Evolutionary conservation across 305 asterid genomes (phyloP).

Genomic region (Fraxinus dipetala): DNA sequence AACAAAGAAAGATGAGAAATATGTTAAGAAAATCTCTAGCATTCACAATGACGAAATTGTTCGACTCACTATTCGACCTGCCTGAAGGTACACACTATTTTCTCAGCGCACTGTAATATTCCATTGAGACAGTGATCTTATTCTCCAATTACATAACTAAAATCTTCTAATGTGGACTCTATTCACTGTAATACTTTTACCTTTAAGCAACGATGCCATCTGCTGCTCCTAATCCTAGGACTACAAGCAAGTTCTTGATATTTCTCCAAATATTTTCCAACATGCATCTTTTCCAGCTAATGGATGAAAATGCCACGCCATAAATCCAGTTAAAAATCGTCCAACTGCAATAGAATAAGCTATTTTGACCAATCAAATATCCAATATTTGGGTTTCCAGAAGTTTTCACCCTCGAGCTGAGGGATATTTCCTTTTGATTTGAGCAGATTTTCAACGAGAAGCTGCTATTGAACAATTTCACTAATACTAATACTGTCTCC

Average conservation of each 20-base stretch:
- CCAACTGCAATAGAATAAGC: not conserved
- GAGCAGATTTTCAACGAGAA: not conserved
- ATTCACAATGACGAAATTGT: not conserved
- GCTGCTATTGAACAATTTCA: conserved; percentile 19
- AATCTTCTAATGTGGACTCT: not conserved
- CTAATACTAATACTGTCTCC: conserved; percentile 27
- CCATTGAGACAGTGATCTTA: not conserved
- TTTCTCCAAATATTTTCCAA: not conserved
- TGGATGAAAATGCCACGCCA: not conserved
- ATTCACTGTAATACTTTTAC: not conserved
- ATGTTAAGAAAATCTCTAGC: not conserved
- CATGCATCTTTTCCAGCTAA: not conserved
- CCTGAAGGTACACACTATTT: not conserved
- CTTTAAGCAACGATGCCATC: not conserved
- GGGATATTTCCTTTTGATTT: not conserved
- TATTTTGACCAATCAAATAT: not conserved
- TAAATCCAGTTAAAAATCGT: not conserved
- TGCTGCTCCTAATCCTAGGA: not conserved
- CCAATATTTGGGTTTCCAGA: not conserved
- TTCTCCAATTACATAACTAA: not conserved
- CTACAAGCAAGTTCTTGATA: not conserved
- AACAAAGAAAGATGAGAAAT: not conserved
- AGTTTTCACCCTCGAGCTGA: conserved; percentile 22
- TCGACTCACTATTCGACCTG: not conserved
- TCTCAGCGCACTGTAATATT: not conserved